Evolutionary conservation across 768 basidiomycete species (phyloP), one percentile per base, ranked within the genome.

Genomic region (Agrocybe pediades): DNA sequence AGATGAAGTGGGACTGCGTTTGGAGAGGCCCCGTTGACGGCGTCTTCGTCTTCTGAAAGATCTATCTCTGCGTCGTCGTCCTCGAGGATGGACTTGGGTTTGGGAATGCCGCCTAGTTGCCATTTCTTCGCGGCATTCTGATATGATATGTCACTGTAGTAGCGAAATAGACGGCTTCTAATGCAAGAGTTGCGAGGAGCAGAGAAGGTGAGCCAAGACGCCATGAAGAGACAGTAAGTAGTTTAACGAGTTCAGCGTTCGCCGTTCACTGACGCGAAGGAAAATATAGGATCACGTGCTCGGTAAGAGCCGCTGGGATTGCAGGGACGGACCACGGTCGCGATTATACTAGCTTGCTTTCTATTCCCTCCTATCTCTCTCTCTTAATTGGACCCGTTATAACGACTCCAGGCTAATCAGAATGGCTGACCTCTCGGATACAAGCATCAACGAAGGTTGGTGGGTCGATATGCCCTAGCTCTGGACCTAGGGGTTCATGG

Each of bases 341-440:
- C 43, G 49, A 21, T 46, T 49, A 52, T 45, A 40, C 27, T 40
- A 26, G 25, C 19, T 48, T 51, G 40, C 56, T 52, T 45, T 3
- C 47, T 52, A 27, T 45, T 52, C 54, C 53, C 11, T 36, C 41
- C 49, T 45, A 24, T 56, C 51, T 46, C 51, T 61, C 39, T 41
- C 50, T 52, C 50, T 23, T n/a, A 46, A 51, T 53, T 27, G 40
- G 49, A 45, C 13, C 23, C 46, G 46, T 51, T n/a, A n/a, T n/a
- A n/a, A n/a, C n/a, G n/a, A n/a, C 46, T 41, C 41, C 48, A 56
- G 46, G 36, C 49, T 53, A 51, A 47, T 51, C 30, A 21, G 55
- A 59, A 90, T 90, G 92, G 92, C 92, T 58, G 90, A 94, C 80
- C 72, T 90, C 56, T 82, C 84, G 54, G 86, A 90, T 72, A 75